Percentiles rank a stretch among this genome's conserved stretches.
These are phyloP conservation scores for Phycomyces blakesleeanus DNA, from an alignment of 192 early-diverging fungal species.

Conservation along the genomic window DNA sequence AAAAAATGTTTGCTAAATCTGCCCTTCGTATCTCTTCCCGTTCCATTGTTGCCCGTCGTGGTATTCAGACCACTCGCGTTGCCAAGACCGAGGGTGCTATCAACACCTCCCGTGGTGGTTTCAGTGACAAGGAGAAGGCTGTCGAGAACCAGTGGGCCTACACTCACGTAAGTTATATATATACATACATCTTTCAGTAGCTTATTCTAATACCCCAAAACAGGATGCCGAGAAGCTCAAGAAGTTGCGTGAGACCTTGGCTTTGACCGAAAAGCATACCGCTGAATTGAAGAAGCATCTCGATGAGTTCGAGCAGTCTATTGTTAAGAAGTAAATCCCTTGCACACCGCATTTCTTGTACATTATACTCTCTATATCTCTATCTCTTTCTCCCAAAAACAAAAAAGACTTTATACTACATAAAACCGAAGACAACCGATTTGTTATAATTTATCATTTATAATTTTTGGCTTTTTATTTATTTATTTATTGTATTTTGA, in stretches of 20 bases:
- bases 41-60: conserved; percentile 1
- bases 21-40: conserved; percentile 1
- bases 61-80: conserved; percentile 6
- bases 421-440: too few species aligned
- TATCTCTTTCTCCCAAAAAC: too few species aligned
- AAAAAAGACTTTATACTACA: too few species aligned
- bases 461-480: too few species aligned
- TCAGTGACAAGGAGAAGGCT: conserved; percentile 37
- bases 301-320: conserved; percentile 19
- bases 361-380: too few species aligned
- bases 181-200: neutral
- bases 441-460: too few species aligned
- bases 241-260: conserved; percentile 28
- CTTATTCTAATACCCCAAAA: neutral
- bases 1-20: conserved; percentile 13
- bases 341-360: too few species aligned
- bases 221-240: conserved; percentile 41
- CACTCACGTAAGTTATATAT: neutral
- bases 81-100: conserved; percentile 2
- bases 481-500: too few species aligned
- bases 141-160: conserved; percentile 36
- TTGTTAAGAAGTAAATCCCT: neutral
- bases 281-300: conserved; percentile 28
- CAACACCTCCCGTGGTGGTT: conserved; percentile 1
- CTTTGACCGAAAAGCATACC: conserved; percentile 28